These are phyloP conservation scores for Paecilomyces variotii DNA, from an alignment of 2,329 filamentous ascomycete species.

Conservation along the genomic window DNA sequence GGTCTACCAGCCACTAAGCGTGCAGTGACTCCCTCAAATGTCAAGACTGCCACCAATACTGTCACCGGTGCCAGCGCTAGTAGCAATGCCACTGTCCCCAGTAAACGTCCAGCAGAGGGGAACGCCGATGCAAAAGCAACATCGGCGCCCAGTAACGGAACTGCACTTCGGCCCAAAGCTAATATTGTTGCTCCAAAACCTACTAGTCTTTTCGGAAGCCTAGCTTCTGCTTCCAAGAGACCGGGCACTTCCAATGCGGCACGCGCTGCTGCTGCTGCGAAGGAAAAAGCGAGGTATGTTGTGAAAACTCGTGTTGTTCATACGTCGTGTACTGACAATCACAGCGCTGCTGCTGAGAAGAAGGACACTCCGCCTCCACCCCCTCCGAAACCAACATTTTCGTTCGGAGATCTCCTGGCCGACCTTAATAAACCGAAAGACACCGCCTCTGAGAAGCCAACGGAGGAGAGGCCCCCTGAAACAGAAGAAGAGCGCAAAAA, in stretches of 20 bases:
- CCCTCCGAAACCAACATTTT: constrained; percentile 36
- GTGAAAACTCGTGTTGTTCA: background rate
- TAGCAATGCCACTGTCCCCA: constrained; percentile 12
- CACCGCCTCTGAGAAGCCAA: constrained; percentile 41
- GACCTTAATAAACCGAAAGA: constrained; percentile 50
- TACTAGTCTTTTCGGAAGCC: constrained; percentile 38
- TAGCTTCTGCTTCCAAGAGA: constrained; percentile 42
- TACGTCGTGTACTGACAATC: constrained; percentile 8
- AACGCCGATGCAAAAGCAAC: constrained; percentile 24
- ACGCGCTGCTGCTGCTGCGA: constrained; percentile 31
- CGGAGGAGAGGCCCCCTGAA: constrained; percentile 48
- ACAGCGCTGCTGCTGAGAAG: constrained; percentile 25
- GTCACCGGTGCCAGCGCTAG: constrained; percentile 7
- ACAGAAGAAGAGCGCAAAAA: constrained; percentile 53
- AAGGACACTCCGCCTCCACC: constrained; percentile 25
- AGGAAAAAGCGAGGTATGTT: constrained; percentile 26
- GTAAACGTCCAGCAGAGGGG: constrained; percentile 19
- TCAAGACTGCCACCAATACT: constrained; percentile 19
- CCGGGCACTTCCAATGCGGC: constrained; percentile 44
- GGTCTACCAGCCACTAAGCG: constrained; percentile 30
- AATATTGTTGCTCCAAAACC: constrained; percentile 35
- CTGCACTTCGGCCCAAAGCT: constrained; percentile 26
- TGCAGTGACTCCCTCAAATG: constrained; percentile 25
- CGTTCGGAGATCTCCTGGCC: constrained; percentile 43
- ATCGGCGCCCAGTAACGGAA: constrained; percentile 10